These are phyloP conservation scores for Penicillium thymicola DNA, from an alignment of 2,329 filamentous ascomycete species.

Conservation along the genomic window DNA sequence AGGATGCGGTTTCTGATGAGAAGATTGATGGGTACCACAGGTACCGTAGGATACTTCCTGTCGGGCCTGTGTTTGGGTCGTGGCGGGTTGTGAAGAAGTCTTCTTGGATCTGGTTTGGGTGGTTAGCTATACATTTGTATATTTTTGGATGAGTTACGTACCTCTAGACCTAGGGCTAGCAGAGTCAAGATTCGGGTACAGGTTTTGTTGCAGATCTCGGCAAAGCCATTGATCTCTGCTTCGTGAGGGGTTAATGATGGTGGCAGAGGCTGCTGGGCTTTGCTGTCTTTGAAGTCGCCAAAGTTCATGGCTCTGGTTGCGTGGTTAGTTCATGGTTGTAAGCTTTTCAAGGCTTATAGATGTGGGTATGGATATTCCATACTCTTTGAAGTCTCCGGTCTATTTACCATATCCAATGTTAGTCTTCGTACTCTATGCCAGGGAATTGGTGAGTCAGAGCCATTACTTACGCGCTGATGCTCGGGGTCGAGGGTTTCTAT, in stretches of 20 bases:
- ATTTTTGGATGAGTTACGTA: slow-evolving; percentile 30
- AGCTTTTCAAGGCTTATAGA: not conserved
- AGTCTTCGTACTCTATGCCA: slow-evolving; percentile 1
- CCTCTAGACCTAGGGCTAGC: slow-evolving; percentile 72
- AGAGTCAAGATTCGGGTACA: slow-evolving; percentile 71
- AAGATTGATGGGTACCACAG: slow-evolving; percentile 66
- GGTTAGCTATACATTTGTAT: not conserved
- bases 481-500: slow-evolving; percentile 83
- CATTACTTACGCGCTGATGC: slow-evolving; percentile 64
- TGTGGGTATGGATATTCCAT: slow-evolving; percentile 23
- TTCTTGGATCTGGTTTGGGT: slow-evolving; percentile 38
- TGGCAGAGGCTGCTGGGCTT: slow-evolving; percentile 75
- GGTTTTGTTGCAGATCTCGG: slow-evolving; percentile 66
- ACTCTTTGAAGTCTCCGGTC: slow-evolving; percentile 89
- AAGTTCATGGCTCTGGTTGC: slow-evolving; percentile 80
- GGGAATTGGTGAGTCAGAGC: not conserved
- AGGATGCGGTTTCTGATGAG: slow-evolving; percentile 43
- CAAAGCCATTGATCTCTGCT: slow-evolving; percentile 63
- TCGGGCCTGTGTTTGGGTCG: slow-evolving; percentile 48
- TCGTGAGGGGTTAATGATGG: slow-evolving; percentile 59
- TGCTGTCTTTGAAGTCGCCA: slow-evolving; percentile 66
- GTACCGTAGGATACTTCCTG: slow-evolving; percentile 63
- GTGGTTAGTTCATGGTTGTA: slow-evolving; percentile 3
- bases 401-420: slow-evolving; percentile 34
- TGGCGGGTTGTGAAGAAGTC: slow-evolving; percentile 63